A percentile compares a stretch with the other conserved stretches of the same genome.
Evolutionary conservation across 129 eudicot genomes (phyloP).

Genomic region (Flaveria sonorensis): DNA sequence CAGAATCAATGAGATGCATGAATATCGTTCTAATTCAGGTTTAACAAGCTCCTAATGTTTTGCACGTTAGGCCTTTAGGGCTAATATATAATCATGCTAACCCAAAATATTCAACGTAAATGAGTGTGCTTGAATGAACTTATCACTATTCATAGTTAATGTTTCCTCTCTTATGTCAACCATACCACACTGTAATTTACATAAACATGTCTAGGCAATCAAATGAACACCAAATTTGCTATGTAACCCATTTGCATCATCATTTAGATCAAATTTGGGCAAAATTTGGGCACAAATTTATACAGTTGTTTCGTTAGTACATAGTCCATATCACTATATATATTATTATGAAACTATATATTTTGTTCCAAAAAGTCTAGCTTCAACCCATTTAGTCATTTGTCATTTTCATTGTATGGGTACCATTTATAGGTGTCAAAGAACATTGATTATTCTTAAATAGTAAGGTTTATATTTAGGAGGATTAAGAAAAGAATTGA

Average conservation of each 20-base stretch:
- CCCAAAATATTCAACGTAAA: slow-evolving; percentile 12
- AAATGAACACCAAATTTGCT: background rate
- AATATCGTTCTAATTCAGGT: background rate
- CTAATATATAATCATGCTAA: slow-evolving; percentile 9
- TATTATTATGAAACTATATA: background rate
- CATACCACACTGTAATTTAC: background rate
- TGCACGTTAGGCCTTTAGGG: slow-evolving; percentile 8
- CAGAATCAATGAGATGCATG: slow-evolving; percentile 29
- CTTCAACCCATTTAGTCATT: slow-evolving; percentile 18
- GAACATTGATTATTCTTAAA: background rate
- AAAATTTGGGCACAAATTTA: background rate
- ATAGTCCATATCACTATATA: background rate
- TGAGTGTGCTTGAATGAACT: background rate
- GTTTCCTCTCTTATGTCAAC: slow-evolving; percentile 5
- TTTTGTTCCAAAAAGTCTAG: slow-evolving; percentile 13
- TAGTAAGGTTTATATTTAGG: background rate
- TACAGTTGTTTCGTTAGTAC: background rate
- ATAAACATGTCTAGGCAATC: slow-evolving; percentile 15
- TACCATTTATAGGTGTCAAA: slow-evolving; percentile 18
- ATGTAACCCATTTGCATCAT: background rate
- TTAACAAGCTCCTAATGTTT: background rate
- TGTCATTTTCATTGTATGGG: slow-evolving; percentile 1
- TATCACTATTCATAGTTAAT: background rate
- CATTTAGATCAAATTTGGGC: background rate
- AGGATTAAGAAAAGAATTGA: background rate